These are phyloP conservation scores for Kuraishia hungarica DNA, from an alignment of 805 yeast genomes.

Conservation along the genomic window DNA sequence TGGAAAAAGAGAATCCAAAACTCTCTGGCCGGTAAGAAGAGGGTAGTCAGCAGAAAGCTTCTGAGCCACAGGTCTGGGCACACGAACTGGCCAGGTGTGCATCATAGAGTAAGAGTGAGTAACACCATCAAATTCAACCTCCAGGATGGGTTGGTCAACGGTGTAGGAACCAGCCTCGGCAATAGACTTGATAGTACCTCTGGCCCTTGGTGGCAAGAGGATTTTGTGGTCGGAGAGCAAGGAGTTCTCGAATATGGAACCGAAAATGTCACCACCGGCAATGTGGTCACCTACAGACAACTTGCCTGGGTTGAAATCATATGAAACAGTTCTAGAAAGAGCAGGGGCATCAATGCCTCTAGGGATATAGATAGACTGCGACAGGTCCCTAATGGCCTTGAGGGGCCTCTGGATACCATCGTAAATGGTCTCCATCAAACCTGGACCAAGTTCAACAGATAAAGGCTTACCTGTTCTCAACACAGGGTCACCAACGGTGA, in stretches of 20 bases:
- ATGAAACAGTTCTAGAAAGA: slow-evolving; percentile 70
- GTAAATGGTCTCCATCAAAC: slow-evolving; percentile 97
- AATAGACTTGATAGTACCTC: slow-evolving; percentile 90
- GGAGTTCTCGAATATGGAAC: slow-evolving; percentile 90
- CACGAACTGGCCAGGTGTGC: slow-evolving; percentile 99
- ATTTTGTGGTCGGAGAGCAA: slow-evolving; percentile 88
- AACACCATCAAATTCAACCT: slow-evolving; percentile 91
- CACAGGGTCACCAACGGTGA: slow-evolving; percentile 98
- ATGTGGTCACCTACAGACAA: slow-evolving; percentile 93
- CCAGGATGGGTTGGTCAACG: slow-evolving; percentile 83
- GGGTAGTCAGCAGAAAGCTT: slow-evolving; percentile 92
- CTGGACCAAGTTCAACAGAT: slow-evolving; percentile 98
- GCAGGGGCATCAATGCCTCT: slow-evolving; percentile 98
- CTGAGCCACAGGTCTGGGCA: slow-evolving; percentile 97
- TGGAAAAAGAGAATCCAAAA: slow-evolving; percentile 93
- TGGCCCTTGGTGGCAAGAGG: slow-evolving; percentile 93
- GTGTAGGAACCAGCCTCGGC: slow-evolving; percentile 88
- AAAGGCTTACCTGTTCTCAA: slow-evolving; percentile 98
- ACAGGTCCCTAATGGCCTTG: slow-evolving; percentile 78
- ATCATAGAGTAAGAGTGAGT: slow-evolving; percentile 79
- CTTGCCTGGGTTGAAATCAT: slow-evolving; percentile 77
- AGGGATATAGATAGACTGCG: slow-evolving; percentile 94
- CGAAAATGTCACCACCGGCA: slow-evolving; percentile 96
- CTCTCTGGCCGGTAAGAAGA: slow-evolving; percentile 97
- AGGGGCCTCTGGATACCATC: slow-evolving; percentile 99